These are phyloP conservation scores for Castanea crenata DNA, from an alignment of 306 rosid genomes.

Conservation along the genomic window DNA sequence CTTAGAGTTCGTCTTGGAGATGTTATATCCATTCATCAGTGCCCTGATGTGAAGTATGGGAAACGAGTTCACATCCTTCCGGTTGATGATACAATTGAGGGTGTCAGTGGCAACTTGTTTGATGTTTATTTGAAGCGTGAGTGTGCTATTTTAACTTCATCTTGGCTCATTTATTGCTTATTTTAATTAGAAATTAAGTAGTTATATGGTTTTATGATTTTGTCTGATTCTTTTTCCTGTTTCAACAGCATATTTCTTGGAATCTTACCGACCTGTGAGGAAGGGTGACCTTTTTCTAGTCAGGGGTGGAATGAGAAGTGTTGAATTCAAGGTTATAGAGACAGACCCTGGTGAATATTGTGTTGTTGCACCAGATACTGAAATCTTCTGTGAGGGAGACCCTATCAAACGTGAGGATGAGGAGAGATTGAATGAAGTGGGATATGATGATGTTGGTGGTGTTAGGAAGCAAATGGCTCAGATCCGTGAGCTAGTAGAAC, in stretches of 20 bases:
- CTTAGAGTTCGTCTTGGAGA: conserved; percentile 64
- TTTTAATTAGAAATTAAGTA: not conserved
- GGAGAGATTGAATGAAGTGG: conserved; percentile 56
- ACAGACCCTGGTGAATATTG: conserved; percentile 63
- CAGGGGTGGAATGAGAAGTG: conserved; percentile 59
- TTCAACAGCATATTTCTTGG: conserved; percentile 50
- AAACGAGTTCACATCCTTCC: conserved; percentile 64
- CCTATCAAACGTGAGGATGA: conserved; percentile 68
- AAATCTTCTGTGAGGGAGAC: conserved; percentile 66
- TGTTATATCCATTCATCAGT: conserved; percentile 53
- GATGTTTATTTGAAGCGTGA: conserved; percentile 68
- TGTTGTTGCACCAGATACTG: conserved; percentile 65
- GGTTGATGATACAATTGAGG: conserved; percentile 64
- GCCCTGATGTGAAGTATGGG: conserved; percentile 65
- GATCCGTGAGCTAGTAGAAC: conserved; percentile 69
- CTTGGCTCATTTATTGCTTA: not conserved
- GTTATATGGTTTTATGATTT: not conserved
- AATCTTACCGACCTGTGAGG: conserved; percentile 54
- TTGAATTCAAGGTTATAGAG: conserved; percentile 61
- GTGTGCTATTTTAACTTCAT: conserved; percentile 16
- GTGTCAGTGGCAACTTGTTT: conserved; percentile 61
- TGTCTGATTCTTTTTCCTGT: conserved; percentile 11
- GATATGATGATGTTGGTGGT: conserved; percentile 77
- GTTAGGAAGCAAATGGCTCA: conserved; percentile 83
- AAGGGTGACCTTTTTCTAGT: conserved; percentile 67